phyloP scores from a whole-genome alignment of 2,329 filamentous ascomycete genomes.

The Calonectria pseudoturangicola region DNA sequence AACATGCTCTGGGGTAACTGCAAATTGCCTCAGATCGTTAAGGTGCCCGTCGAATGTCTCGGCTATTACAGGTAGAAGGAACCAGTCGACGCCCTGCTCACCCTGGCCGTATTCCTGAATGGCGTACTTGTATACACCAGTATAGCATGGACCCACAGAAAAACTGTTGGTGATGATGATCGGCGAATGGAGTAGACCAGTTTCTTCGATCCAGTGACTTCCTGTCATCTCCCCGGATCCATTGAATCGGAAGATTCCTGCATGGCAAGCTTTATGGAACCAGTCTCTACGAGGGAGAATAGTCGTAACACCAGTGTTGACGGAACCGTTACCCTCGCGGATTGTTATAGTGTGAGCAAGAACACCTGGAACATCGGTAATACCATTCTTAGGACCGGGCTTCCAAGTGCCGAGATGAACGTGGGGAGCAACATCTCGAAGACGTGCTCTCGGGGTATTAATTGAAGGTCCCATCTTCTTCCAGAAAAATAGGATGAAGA shows the following conservation, averaged over 20 bases:
- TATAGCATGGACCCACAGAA: conserved; percentile 60
- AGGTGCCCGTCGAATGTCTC: conserved; percentile 78
- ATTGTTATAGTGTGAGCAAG: conserved; percentile 65
- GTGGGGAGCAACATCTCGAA: conserved; percentile 64
- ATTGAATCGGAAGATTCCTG: conserved; percentile 76
- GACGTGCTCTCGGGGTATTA: conserved; percentile 12
- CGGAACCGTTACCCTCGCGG: conserved; percentile 52
- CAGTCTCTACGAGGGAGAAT: conserved; percentile 62
- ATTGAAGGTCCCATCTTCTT: not conserved
- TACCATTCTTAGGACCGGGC: conserved; percentile 65
- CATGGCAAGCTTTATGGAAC: conserved; percentile 65
- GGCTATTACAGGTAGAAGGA: conserved; percentile 73
- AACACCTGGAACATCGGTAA: conserved; percentile 67
- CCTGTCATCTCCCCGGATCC: conserved; percentile 78
- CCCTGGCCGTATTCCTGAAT: conserved; percentile 66
- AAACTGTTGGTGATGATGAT: conserved; percentile 43
- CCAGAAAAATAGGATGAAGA: too few species aligned
- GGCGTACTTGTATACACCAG: conserved; percentile 74
- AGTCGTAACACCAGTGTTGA: conserved; percentile 68
- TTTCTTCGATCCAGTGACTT: conserved; percentile 76
- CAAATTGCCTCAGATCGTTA: conserved; percentile 73
- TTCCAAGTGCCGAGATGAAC: conserved; percentile 63
- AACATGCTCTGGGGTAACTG: conserved; percentile 71
- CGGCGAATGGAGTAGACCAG: conserved; percentile 60
- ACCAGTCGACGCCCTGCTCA: conserved; percentile 67